phyloP scores from a whole-genome alignment of 352 stramenopile species.

The Bremia lactucae region DNA sequence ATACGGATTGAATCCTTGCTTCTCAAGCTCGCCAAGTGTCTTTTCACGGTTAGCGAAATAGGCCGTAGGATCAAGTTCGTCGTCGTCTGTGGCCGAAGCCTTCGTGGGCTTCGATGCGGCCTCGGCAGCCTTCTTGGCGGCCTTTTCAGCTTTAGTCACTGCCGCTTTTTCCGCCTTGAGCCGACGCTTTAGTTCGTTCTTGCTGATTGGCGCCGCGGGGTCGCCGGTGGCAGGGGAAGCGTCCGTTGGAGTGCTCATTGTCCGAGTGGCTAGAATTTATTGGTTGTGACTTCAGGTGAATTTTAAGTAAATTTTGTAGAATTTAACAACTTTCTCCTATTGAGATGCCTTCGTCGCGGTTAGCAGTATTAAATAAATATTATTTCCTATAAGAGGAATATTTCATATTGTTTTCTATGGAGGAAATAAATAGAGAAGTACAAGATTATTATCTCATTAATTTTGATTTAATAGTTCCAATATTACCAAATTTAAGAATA shows the following conservation, averaged over 20 bases:
- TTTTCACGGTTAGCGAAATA: conserved; percentile 96
- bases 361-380: too few species aligned
- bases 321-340: too few species aligned
- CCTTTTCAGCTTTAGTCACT: conserved; percentile 82
- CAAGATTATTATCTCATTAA: too few species aligned
- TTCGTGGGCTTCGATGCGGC: conserved; percentile 78
- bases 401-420: too few species aligned
- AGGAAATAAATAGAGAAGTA: too few species aligned
- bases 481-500: too few species aligned
- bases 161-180: conserved; percentile 93
- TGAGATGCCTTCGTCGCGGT: too few species aligned
- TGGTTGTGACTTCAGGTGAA: too few species aligned
- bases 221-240: conserved; percentile 2
- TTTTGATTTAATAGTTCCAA: too few species aligned
- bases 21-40: conserved; percentile 85
- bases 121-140: conserved; percentile 85
- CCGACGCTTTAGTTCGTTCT: conserved; percentile 98
- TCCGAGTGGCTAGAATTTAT: too few species aligned
- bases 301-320: too few species aligned
- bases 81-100: conserved; percentile 72
- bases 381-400: too few species aligned
- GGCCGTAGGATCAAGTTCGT: conserved; percentile 94
- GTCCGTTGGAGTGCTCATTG: conserved; percentile 12
- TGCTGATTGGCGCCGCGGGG: conserved; percentile 62
- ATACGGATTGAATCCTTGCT: conserved; percentile 90